Conservation (phyloP, 495 filamentous ascomycete species). For the Physcia stellaris region DNA sequence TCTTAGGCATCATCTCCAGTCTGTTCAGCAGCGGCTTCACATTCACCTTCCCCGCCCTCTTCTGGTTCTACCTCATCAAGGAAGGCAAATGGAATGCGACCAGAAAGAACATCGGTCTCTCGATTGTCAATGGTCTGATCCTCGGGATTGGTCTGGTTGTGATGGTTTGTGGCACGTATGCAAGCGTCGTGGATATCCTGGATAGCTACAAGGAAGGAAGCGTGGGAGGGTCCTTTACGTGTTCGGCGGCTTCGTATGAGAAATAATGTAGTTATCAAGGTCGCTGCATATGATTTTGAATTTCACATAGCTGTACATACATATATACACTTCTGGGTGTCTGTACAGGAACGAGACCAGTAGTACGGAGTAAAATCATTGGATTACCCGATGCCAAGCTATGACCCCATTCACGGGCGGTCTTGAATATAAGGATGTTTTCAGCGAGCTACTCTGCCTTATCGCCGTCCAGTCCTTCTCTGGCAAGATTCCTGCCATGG, state of each 20-base stretch:
- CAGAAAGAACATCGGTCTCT: conserved; percentile 20
- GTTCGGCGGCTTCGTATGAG: conserved; percentile 10
- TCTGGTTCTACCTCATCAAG: conserved; percentile 46
- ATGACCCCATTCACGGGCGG: no score
- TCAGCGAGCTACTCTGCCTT: no score
- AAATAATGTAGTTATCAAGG: no score
- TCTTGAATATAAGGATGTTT: no score
- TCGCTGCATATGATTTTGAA: no score
- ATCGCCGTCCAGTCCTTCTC: no score
- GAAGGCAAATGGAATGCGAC: conserved; percentile 23
- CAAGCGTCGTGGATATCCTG: conserved; percentile 40
- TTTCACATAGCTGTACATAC: no score
- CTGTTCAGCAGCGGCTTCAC: conserved; percentile 52
- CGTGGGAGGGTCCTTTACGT: conserved; percentile 36
- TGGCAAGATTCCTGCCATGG: no score
- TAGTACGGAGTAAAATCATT: no score
- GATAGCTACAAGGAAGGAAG: conserved; percentile 27
- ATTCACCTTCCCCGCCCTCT: conserved; percentile 48
- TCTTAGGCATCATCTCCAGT: conserved; percentile 46
- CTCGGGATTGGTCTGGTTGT: conserved; percentile 29
- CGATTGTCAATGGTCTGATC: conserved; percentile 17
- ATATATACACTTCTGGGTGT: no score
- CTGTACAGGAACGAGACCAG: no score
- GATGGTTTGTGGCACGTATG: conserved; percentile 45
- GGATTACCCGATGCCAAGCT: no score